Evolutionary conservation across 208 protist species (phyloP), one percentile per base, ranked within the genome.

Genomic region (Phytomonas sp.): DNA sequence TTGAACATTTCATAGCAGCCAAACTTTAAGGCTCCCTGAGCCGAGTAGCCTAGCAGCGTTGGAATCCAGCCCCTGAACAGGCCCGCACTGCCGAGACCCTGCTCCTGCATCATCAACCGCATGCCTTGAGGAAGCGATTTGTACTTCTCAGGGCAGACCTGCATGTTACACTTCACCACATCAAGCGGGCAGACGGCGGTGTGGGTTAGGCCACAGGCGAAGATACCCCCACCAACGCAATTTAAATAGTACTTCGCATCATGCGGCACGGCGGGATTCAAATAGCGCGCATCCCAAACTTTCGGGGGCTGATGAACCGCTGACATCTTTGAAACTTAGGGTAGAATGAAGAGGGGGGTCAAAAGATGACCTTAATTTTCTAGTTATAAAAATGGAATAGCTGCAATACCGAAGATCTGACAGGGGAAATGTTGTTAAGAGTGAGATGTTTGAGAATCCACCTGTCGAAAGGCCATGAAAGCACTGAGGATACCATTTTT

Each of bases 131-230:
- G 66, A 34, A 97, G 82, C 31, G 85, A 87, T 67, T 77, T 92
- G 83, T 92, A 97, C 78, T 94, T 82, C 51, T 85, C 84, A 72
- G 94, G 93, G 81, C 82, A 86, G 69, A 95, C 81, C 83, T 98
- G 97, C 78, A 97, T 97, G 78, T 94, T 96, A 75, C 93, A 98
- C 87, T 99, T 99, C 68, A 97, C 92, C 1, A 99, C 85, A 75
- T 99, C 97, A 67, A 99, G 82, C 1, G 97, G 96, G 74, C 93
- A 97, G 29, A 98, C 83, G 15, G 84, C 70, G 13, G 84, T 93
- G 92, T 99, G 97, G 62, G 97, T 99, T 0, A 97, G 74, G 68
- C 96, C 95, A 75, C 96, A 98, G 11, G 89, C 86, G 15, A 99
- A 77, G 46, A 97, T 81, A 75, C 97, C 97, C 26, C 95, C 97